Conservation (phyloP, 495 filamentous ascomycete species). For the Daldinia vernicosa region DNA sequence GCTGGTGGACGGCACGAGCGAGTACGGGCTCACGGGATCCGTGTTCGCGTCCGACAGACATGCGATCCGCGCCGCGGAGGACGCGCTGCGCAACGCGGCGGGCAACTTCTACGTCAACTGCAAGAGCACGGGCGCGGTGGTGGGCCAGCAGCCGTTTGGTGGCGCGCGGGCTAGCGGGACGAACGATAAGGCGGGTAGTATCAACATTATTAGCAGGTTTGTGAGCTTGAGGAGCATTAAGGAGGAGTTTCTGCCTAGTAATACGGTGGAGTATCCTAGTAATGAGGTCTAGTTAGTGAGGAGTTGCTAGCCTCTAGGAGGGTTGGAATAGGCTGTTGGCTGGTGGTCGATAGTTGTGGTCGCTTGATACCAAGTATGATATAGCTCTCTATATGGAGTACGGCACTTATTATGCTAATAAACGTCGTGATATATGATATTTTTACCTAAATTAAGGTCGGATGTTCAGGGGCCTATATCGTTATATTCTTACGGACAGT, state of each 20-base stretch:
- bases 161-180: conserved; percentile 87
- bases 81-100: conserved; percentile 77
- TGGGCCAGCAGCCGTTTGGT: conserved; percentile 92
- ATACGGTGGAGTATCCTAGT: conserved; percentile 80
- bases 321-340: not conserved
- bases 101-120: conserved; percentile 95
- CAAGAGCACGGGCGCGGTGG: conserved; percentile 91
- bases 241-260: conserved; percentile 81
- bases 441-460: not conserved
- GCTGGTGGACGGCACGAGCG: conserved; percentile 69
- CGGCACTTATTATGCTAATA: not conserved
- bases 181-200: conserved; percentile 90
- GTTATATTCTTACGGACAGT: too few relatives aligned
- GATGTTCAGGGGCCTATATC: too few relatives aligned
- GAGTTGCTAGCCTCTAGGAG: not conserved
- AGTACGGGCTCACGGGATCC: conserved; percentile 82
- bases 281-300: conserved; percentile 61
- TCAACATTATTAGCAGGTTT: conserved; percentile 77
- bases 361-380: not conserved
- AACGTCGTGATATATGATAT: not conserved
- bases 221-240: conserved; percentile 87
- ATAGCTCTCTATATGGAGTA: not conserved
- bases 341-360: not conserved
- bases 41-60: conserved; percentile 79
- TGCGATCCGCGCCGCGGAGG: conserved; percentile 72